phyloP scores from a whole-genome alignment of 2,329 filamentous ascomycete species.

The Pseudogymnoascus sp. region DNA sequence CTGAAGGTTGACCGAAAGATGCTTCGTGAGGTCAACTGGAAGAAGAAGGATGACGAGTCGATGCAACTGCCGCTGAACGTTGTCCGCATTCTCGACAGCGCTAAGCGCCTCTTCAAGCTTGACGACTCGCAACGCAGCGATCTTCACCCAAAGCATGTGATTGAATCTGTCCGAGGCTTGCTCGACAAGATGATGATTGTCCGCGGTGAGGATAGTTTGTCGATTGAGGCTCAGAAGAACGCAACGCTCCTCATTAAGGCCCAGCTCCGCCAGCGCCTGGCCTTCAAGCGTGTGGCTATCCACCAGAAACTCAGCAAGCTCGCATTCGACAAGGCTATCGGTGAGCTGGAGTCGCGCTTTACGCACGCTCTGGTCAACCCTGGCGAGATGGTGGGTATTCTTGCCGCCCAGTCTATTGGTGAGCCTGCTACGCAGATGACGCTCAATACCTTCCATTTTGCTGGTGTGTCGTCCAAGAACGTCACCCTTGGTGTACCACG shows the following conservation, averaged over 20 bases:
- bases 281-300: conserved; percentile 86
- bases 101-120: conserved; percentile 84
- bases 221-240: conserved; percentile 76
- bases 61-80: conserved; percentile 93
- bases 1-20: conserved; percentile 66
- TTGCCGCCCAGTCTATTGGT: conserved; percentile 96
- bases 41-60: conserved; percentile 68
- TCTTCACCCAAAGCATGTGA: conserved; percentile 77
- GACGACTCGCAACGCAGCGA: conserved; percentile 81
- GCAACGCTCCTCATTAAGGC: conserved; percentile 90
- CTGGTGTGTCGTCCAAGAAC: conserved; percentile 99
- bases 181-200: conserved; percentile 76
- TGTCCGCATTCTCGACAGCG: conserved; percentile 80
- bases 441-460: conserved; percentile 98
- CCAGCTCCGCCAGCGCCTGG: conserved; percentile 76
- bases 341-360: conserved; percentile 85
- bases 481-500: conserved; percentile 97
- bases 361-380: conserved; percentile 77
- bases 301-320: conserved; percentile 81
- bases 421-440: conserved; percentile 99
- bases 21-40: conserved; percentile 59
- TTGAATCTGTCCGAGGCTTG: conserved; percentile 68
- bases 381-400: conserved; percentile 96
- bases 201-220: conserved; percentile 74
- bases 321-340: conserved; percentile 85